Base-by-base conservation (phyloP, 2,329 filamentous ascomycete genomes). In the Escovopsis sp. region DNA sequence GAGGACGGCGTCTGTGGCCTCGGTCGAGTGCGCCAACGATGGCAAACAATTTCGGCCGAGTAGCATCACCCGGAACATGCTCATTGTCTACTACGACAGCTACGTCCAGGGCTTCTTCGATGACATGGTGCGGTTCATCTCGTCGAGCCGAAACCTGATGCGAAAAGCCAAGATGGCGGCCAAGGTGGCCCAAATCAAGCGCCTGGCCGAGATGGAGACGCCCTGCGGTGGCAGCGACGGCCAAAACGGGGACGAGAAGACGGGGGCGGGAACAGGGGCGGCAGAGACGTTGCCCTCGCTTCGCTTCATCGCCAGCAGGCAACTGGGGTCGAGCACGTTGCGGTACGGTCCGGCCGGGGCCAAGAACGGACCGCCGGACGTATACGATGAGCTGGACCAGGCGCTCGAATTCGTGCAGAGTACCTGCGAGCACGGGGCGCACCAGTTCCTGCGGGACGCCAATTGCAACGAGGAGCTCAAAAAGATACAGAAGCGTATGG, bases 21-120 rank as follows among this genome's bases (percentile, higher is more conserved):
- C 68, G 29, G 61, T 56, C 26, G 60, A 61, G 27, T 66, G 70
- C 11, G 4, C 11, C 21, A 25, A 25, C 21, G 21, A 25, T 25
- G 7, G 21, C 21, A 25, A 25, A 11, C 21, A 8, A 10, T 52
- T 58, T 2, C 52, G 63, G 1, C 55, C 62, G 10, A 72, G 74
- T 5, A 80, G 79, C 52, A 75, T 81, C 36, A 76, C 75, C 4
- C 72, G 79, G 44, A 77, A 69, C 38, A 80, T 84, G 66, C 78
- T 88, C 28, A 77, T 90, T 28, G 81, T 94, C n/a, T 87, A 85
- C 56, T 94, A 94, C 52, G 87, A 94, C 52, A 83, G 80, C 45
- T 78, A 84, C 41, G 78, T 92, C 4, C 86, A 94, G 52, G 74
- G 74, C 34, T 75, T 79, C 27, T 85, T 94, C 44, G 86, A 93